Percentiles rank a stretch among this genome's conserved stretches.
Evolutionary conservation across 441 rosid genomes (phyloP).

Genomic region (Adansonia gregorii): DNA sequence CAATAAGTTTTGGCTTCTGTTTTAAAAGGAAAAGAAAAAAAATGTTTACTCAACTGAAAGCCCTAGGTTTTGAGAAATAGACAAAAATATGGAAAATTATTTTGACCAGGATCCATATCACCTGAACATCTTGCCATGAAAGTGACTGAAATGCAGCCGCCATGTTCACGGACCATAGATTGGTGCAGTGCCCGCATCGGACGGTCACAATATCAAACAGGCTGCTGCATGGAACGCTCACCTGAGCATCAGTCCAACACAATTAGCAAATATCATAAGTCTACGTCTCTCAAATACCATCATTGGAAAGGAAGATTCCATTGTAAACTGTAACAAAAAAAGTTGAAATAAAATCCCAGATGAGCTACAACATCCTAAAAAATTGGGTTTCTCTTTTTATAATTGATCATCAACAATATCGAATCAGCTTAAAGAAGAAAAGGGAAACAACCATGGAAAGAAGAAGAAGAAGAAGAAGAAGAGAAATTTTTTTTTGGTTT

Average conservation of each 20-base stretch:
- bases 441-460: neutral
- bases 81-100: neutral
- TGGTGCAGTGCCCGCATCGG: conserved; percentile 96
- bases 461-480: neutral
- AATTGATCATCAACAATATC: too few relatives aligned
- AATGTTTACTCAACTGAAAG: conserved; percentile 16
- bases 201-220: conserved; percentile 83
- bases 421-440: too few relatives aligned
- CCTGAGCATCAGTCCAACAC: conserved; percentile 46
- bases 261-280: neutral
- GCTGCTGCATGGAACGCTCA: conserved; percentile 92
- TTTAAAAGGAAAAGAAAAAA: conserved; percentile 22
- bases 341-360: too few relatives aligned
- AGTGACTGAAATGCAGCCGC: conserved; percentile 88
- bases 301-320: too few relatives aligned
- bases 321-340: too few relatives aligned
- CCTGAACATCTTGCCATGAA: conserved; percentile 84
- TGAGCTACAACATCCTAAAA: too few relatives aligned
- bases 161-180: conserved; percentile 94
- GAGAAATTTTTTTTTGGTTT: neutral
- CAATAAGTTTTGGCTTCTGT: conserved; percentile 31
- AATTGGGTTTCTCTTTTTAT: too few relatives aligned
- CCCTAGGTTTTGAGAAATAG: conserved; percentile 45
- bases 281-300: too few relatives aligned
- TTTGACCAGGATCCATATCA: conserved; percentile 17